Evolutionary conservation across 495 filamentous ascomycete species (phyloP).

Genomic region (Podospora comata): DNA sequence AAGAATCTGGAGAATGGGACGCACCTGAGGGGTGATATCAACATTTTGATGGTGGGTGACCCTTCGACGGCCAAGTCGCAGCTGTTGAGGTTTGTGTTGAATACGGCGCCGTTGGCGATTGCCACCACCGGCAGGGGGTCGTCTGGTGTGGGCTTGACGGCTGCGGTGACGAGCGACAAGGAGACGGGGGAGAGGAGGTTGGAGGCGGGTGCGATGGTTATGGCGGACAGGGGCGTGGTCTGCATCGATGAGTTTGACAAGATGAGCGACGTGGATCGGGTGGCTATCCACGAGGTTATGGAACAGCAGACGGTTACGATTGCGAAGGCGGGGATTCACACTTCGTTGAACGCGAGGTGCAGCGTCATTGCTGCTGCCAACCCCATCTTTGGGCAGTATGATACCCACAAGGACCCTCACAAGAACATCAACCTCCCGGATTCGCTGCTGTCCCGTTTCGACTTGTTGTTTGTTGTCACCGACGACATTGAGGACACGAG

Average conservation of each 20-base stretch:
- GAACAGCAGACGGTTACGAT: constrained; percentile 99
- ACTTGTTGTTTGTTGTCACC: constrained; percentile 96
- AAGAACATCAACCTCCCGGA: constrained; percentile 98
- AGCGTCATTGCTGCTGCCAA: constrained; percentile 97
- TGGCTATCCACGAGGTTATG: constrained; percentile 99
- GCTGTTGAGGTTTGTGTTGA: constrained; percentile 93
- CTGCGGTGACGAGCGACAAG: constrained; percentile 93
- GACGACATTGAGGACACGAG: constrained; percentile 94
- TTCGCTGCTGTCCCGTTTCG: constrained; percentile 96
- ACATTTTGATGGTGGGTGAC: constrained; percentile 99
- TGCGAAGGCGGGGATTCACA: constrained; percentile 98
- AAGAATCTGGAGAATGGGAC: constrained; percentile 99
- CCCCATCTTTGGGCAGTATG: constrained; percentile 97
- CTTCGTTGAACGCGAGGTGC: constrained; percentile 93
- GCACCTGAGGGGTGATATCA: constrained; percentile 97
- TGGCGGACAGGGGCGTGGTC: constrained; percentile 93
- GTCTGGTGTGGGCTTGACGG: constrained; percentile 96
- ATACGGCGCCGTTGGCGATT: constrained; percentile 95
- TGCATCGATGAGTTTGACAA: constrained; percentile 99
- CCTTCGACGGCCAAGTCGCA: constrained; percentile 98
- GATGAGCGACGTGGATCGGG: constrained; percentile 97
- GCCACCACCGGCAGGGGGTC: constrained; percentile 96
- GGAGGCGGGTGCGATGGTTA: constrained; percentile 98
- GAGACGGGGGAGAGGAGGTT: constrained; percentile 94
- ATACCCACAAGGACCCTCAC: constrained; percentile 97